Evolutionary conservation across 164 flowering plant species (phyloP), one percentile per base, ranked within the genome.

Genomic region (Platanus orientalis): DNA sequence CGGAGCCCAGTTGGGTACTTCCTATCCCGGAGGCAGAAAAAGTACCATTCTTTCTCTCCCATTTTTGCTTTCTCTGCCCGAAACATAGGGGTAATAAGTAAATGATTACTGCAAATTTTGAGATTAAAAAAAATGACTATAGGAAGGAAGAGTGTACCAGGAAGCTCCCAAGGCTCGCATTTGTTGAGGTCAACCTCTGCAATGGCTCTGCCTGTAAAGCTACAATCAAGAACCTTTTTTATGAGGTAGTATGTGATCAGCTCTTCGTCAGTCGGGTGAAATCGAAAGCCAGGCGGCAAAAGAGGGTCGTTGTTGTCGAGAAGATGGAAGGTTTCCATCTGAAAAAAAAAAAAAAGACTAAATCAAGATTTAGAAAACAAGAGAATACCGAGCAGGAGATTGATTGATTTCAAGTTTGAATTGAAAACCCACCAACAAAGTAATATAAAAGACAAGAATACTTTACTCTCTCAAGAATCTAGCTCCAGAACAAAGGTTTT

Each of bases 11-110:
- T 93, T 16, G 97, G 98, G 69, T 93, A 90, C 69, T 90, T 90
- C 42, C 98, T 60, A 58, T 90, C 97, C 0, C 97, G 60, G 10
- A 89, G 75, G 73, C 95, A 90, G 67, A 80, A 90, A 60, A 93
- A 90, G 76, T 90, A 90, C 97, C 97, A 93, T 78, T 90, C 97
- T 34, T 87, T 90, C 71, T 88, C 97, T 13, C 96, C 97, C 96
- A 93, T 88, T 76, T 84, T 88, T 13, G 98, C 98, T 54, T 84
- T 93, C 69, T 66, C 98, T 92, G 83, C 61, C 9, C 36, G 47
- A 6, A 17, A 24, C 63, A 24, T 26, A 51, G 13, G 17, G 25
- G 21, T 2, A 60, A 19, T 5, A 1, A 42, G 17, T 13, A 10
- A 42, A 42, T 2, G n/a, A n/a, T n/a, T n/a, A n/a, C n/a, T n/a